phyloP scores from a whole-genome alignment of 352 stramenopile genomes.

The Phytophthora fragariaefolia region DNA sequence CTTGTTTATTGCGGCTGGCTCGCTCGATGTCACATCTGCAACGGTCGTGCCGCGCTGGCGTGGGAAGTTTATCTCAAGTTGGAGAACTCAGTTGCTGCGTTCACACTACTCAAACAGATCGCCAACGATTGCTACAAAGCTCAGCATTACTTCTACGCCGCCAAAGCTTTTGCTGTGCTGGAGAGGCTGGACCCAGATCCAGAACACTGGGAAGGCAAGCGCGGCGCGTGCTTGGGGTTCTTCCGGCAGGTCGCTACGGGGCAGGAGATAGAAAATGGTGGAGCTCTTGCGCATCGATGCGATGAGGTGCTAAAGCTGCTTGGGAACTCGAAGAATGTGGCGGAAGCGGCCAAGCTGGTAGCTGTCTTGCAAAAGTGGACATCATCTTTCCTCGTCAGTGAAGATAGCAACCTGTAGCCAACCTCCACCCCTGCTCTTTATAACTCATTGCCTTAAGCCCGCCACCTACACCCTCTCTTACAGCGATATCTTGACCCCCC shows the following conservation, averaged over 20 bases:
- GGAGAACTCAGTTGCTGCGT: slow-evolving; percentile 52
- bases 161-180: slow-evolving; percentile 80
- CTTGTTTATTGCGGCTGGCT: slow-evolving; percentile 64
- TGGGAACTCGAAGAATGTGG: slow-evolving; percentile 55
- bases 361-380: slow-evolving; percentile 56
- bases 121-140: slow-evolving; percentile 74
- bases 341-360: slow-evolving; percentile 57
- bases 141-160: slow-evolving; percentile 65
- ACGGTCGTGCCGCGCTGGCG: slow-evolving; percentile 36
- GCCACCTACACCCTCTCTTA: not conserved
- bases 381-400: slow-evolving; percentile 5
- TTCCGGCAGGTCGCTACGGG: slow-evolving; percentile 62
- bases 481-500: not conserved
- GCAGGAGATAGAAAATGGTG: slow-evolving; percentile 22
- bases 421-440: too few species aligned
- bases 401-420: not conserved
- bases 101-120: slow-evolving; percentile 65
- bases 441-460: too few species aligned
- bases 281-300: slow-evolving; percentile 23
- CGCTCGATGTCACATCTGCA: slow-evolving; percentile 58
- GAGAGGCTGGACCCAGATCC: slow-evolving; percentile 72
- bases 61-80: slow-evolving; percentile 78
- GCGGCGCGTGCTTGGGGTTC: slow-evolving; percentile 68
- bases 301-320: slow-evolving; percentile 66
- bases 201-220: slow-evolving; percentile 82